Base-by-base conservation (phyloP, 164 flowering plant species). In the Chloranthus sessilifolius region DNA sequence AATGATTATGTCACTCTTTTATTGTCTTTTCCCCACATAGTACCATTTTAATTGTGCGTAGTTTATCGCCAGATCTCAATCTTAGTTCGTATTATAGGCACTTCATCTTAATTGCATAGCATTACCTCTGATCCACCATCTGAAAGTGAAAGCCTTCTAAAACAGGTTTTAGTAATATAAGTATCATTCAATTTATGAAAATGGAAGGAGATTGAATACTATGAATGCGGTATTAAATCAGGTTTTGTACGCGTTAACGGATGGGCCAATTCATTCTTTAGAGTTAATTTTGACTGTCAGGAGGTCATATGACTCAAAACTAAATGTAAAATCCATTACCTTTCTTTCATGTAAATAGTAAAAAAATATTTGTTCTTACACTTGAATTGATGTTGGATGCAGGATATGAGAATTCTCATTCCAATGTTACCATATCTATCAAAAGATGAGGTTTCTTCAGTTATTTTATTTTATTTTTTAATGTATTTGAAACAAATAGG, bases 161-260 rank as follows among this genome's bases (percentile, higher is more conserved):
- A 72, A 74, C 86, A 82, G 97, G 99, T 92, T 49, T 55, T 37
- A 3, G 34, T 30, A 49, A 30, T 25, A n/a, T 53, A 11, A 20
- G n/a, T 11, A 22, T n/a, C n/a, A n/a, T n/a, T n/a, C n/a, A 24
- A 36, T 21, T 36, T 11, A 4, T 7, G 25, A 26, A 46, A 51
- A 43, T n/a, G n/a, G n/a, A n/a, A n/a, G n/a, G n/a, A n/a, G n/a
- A n/a, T n/a, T n/a, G n/a, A n/a, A n/a, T n/a, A n/a, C n/a, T n/a
- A n/a, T n/a, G n/a, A n/a, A n/a, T n/a, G n/a, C n/a, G n/a, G n/a
- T n/a, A n/a, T 53, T 4, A 34, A 44, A 24, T 25, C 75, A 94
- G 99, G 96, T 94, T 61, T 66, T 94, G 70, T 78, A 79, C 55
- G 84, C 84, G 28, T 71, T 94, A 50, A 87, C 92, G 1, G 90